Percentiles rank a stretch among this genome's conserved stretches.
These are phyloP conservation scores for Trametes meyenii DNA, from an alignment of 768 basidiomycete species.

Conservation along the genomic window DNA sequence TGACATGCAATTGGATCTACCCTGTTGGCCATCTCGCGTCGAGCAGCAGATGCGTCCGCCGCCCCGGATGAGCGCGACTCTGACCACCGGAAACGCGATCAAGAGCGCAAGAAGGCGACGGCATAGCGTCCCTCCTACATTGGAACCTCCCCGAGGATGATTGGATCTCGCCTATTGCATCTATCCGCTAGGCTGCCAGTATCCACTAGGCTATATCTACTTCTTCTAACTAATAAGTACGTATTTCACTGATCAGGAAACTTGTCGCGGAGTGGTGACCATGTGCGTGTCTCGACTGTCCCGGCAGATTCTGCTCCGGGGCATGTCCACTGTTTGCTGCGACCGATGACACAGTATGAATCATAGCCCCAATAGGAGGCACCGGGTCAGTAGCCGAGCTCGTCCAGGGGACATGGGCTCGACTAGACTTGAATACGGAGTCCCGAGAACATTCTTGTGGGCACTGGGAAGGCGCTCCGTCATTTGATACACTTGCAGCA, in stretches of 20 bases:
- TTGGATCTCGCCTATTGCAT: not conserved
- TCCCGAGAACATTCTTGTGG: slow-evolving; percentile 13
- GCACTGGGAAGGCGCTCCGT: slow-evolving; percentile 14
- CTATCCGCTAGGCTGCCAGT: slow-evolving; percentile 11
- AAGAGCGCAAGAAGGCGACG: slow-evolving; percentile 48
- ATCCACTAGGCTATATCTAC: slow-evolving; percentile 24
- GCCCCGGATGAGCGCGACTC: slow-evolving; percentile 33
- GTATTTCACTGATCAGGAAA: slow-evolving; percentile 20
- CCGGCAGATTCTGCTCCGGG: not conserved
- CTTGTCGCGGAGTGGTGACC: slow-evolving; percentile 4
- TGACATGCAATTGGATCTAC: slow-evolving; percentile 41
- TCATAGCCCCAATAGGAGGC: slow-evolving; percentile 1
- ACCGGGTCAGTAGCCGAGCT: slow-evolving; percentile 4
- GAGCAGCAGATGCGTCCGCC: slow-evolving; percentile 18
- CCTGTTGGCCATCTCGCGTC: not conserved
- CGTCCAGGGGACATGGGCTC: slow-evolving; percentile 9
- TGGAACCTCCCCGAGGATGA: slow-evolving; percentile 12
- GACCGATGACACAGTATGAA: slow-evolving; percentile 9
- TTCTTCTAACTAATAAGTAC: slow-evolving; percentile 27
- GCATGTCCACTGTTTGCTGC: slow-evolving; percentile 4
- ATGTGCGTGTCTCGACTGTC: slow-evolving; percentile 18
- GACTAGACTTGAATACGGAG: slow-evolving; percentile 18
- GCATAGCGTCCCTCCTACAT: slow-evolving; percentile 31
- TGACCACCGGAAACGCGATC: slow-evolving; percentile 42
- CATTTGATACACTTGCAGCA: slow-evolving; percentile 18